Evolutionary conservation across 441 rosid species (phyloP), one percentile per base, ranked within the genome.

Genomic region (Mallotus japonicus): DNA sequence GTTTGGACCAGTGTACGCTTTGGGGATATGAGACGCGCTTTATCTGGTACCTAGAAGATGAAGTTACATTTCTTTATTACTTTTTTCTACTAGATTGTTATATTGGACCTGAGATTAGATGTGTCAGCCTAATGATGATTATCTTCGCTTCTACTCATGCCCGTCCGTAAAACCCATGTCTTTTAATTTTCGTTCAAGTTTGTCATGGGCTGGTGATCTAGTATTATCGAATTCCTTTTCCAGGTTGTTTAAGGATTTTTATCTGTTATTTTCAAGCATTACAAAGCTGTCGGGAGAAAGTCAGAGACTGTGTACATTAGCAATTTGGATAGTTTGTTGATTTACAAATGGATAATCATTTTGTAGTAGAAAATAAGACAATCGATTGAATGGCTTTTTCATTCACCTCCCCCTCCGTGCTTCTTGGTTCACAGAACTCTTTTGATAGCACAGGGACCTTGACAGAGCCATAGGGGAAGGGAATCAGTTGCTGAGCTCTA

Each of bases 21-120:
- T 44, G 92, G 94, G 65, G 92, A 89, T 73, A 89, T 87, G 92
- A 87, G 92, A 51, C 85, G 86, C 68, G 89, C 92, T 71, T 82
- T 89, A 69, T 80, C 94, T 13, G 92, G 94, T 87, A 82, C 46
- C 71, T 76, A 42, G 40, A 65, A 32, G 42, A 61, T n/a, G 20
- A 47, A 60, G 13, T 42, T 54, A 53, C 8, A 17, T 46, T 67
- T 32, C 13, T 56, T 40, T 16, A 19, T n/a, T 49, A 42, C 28
- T 28, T 22, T 68, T 61, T 37, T 3, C 51, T 61, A 44, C 46
- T 64, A 6, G 20, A 3, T 17, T 24, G n/a, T 49, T 50, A 49
- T 19, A 28, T 17, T 20, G 13, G 46, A 37, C 28, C 34, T 15
- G 4, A 6, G 0, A 34, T 50, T 61, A 8, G 11, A 15, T 17